Conservation (phyloP, 1,284 basidiomycete species). For the Chiua sp. region DNA sequence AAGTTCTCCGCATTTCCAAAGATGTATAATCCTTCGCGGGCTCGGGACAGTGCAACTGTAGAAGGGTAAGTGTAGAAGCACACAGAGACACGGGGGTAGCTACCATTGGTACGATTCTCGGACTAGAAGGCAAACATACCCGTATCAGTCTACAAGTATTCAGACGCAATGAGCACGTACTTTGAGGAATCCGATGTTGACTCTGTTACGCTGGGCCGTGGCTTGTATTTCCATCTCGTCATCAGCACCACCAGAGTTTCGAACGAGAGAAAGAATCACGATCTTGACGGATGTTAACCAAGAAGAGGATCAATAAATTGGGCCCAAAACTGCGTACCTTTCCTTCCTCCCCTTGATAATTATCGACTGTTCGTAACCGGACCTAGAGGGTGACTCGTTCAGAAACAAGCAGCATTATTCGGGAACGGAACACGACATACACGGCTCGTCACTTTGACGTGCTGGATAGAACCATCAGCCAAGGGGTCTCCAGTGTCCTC, state of each 20-base stretch:
- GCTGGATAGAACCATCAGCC: conserved; percentile 40
- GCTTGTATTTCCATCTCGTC: conserved; percentile 35
- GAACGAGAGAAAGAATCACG: conserved; percentile 72
- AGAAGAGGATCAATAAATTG: neutral
- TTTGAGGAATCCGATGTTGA: conserved; percentile 74
- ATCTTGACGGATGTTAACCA: conserved; percentile 42
- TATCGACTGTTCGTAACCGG: conserved; percentile 74
- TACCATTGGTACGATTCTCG: conserved; percentile 61
- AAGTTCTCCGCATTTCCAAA: conserved; percentile 68
- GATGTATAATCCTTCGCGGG: conserved; percentile 73
- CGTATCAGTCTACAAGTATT: neutral
- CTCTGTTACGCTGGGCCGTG: conserved; percentile 29
- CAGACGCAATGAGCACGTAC: conserved; percentile 36
- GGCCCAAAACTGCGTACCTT: conserved; percentile 37
- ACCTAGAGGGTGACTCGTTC: conserved; percentile 45
- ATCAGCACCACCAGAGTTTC: conserved; percentile 59
- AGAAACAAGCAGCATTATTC: neutral
- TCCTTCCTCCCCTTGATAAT: conserved; percentile 77
- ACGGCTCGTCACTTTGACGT: conserved; percentile 53
- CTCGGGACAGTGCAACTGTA: conserved; percentile 75
- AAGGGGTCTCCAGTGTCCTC: conserved; percentile 38
- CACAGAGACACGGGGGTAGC: neutral
- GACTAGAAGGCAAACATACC: conserved; percentile 42
- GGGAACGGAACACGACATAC: conserved; percentile 38
- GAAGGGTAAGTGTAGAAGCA: neutral